Evolutionary conservation across 352 stramenopile species (phyloP), one percentile per base, ranked within the genome.

Genomic region (Phytophthora melonis): DNA sequence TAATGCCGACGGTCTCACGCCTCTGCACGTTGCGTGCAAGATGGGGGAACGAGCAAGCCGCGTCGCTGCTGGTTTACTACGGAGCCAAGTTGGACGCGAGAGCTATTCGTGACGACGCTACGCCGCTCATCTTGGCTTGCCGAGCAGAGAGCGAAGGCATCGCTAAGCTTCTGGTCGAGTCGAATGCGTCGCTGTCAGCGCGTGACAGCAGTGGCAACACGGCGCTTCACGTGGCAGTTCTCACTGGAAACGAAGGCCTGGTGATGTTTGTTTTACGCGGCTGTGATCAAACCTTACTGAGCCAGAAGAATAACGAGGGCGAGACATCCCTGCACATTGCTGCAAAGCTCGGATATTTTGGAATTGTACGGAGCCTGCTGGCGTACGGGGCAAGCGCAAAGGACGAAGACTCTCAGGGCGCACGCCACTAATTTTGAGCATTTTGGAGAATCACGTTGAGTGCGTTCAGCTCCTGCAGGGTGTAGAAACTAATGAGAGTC

Each of bases 271-370:
- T 98, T n/a, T 62, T 98, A 13, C 75, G 82, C 52, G 91, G 92
- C 61, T 67, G 54, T 50, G 66, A 81, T 32, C 80, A 83, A 19
- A 75, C 74, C 1, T 87, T 98, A 41, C 66, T 96, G n/a, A 96
- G 97, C 54, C 77, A 92, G 53, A 78, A 94, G 43, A 98, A 98
- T 71, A 86, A 87, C 5, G 82, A 93, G 64, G 90, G 93, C 18
- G 90, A 98, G 52, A 98, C 93, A 1, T 83, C 95, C 18, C 79
- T 97, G 23, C 95, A 99, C 50, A 91, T 98, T 75, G 92, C 93
- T 11, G 81, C 85, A 8, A 80, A 84, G 23, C 64, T 79, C 25
- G 82, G 85, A 3, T 83, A 82, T 63, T 70, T 74, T 1, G 74
- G 75, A 9, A 80, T 80, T 10, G 83, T 92, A 1, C 70, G 71